Conservation (phyloP, 345 rosid species). For the Arabis hirsuta region DNA sequence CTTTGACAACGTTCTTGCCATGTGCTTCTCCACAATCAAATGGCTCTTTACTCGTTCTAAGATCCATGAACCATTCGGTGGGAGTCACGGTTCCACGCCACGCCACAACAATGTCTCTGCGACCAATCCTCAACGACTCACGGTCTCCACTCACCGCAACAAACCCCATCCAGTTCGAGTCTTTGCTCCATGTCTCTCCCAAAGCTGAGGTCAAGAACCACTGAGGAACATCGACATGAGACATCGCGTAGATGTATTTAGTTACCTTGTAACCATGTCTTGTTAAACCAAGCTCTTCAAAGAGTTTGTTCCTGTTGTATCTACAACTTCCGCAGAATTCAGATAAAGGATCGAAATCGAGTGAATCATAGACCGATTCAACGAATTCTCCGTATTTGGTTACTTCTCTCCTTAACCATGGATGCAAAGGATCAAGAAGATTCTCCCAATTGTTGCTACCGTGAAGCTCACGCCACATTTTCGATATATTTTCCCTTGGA, state of each 20-base stretch:
- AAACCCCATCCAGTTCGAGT: constrained; percentile 76
- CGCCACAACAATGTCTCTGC: constrained; percentile 66
- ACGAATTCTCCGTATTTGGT: constrained; percentile 67
- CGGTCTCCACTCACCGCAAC: constrained; percentile 58
- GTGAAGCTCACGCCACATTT: constrained; percentile 55
- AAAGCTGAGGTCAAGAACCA: constrained; percentile 55
- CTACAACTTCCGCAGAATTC: constrained; percentile 70
- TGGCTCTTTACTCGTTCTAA: constrained; percentile 48
- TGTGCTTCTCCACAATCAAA: constrained; percentile 34
- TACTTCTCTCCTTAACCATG: constrained; percentile 59
- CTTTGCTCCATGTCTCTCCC: constrained; percentile 71
- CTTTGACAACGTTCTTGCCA: constrained; percentile 47
- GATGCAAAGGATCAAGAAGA: constrained; percentile 59
- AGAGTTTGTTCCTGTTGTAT: constrained; percentile 56
- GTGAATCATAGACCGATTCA: constrained; percentile 60
- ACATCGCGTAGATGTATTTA: constrained; percentile 68
- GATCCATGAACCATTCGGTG: constrained; percentile 62
- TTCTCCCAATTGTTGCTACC: constrained; percentile 56
- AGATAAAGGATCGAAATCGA: constrained; percentile 63
- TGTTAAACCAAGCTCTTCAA: constrained; percentile 54
- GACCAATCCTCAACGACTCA: constrained; percentile 53
- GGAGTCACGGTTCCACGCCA: constrained; percentile 78
- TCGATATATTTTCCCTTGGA: constrained; percentile 56
- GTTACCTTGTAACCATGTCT: constrained; percentile 60
- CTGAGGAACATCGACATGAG: constrained; percentile 60